These are phyloP conservation scores for Phalaenopsis hybrid DNA, from an alignment of 116 monocot species.

Conservation along the genomic window DNA sequence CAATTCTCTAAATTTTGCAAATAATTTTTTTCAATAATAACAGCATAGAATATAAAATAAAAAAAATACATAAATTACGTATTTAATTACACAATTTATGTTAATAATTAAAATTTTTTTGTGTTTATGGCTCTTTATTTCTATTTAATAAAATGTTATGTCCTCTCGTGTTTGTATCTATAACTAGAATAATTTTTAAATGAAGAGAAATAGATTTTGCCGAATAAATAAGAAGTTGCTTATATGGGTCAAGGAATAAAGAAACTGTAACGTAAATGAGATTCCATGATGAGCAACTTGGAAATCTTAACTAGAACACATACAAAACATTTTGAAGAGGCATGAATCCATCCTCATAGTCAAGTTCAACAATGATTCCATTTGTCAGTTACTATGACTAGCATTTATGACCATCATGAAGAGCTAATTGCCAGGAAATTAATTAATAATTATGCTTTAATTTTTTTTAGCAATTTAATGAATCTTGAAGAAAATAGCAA, in stretches of 20 bases:
- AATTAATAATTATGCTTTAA: background rate
- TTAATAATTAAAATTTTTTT: too few relatives aligned
- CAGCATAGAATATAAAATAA: too few relatives aligned
- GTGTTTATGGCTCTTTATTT: too few relatives aligned
- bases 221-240: background rate
- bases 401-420: background rate
- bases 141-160: too few relatives aligned
- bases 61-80: too few relatives aligned
- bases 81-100: too few relatives aligned
- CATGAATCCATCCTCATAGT: background rate
- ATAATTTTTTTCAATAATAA: too few relatives aligned
- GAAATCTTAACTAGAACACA: background rate
- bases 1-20: too few relatives aligned
- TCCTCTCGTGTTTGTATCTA: too few relatives aligned
- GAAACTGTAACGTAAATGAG: background rate
- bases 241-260: background rate
- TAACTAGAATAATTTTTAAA: background rate
- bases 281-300: background rate
- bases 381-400: background rate
- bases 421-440: background rate
- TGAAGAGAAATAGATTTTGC: background rate
- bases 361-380: background rate
- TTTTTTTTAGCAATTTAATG: background rate
- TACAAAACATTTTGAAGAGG: background rate
- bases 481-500: background rate